Conservation (phyloP, 768 basidiomycete species). For the Mrakia blollopis region DNA sequence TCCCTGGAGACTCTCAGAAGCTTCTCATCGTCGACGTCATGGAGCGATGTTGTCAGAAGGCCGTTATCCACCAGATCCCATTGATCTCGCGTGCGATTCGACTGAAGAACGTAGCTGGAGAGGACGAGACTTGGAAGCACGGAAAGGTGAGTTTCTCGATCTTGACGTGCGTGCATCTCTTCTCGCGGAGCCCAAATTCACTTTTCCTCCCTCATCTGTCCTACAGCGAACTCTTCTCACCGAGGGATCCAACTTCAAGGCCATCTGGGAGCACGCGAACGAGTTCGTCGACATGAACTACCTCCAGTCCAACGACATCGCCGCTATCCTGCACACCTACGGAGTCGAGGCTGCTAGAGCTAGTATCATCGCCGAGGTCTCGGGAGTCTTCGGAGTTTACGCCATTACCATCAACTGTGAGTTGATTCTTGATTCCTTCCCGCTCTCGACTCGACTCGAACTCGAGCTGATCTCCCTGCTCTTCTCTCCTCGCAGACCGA, state of each 20-base stretch:
- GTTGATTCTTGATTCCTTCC: neutral
- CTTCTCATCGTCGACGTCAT: slow-evolving; percentile 88
- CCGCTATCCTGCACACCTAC: slow-evolving; percentile 81
- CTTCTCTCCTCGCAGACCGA: slow-evolving; percentile 47
- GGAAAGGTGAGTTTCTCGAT: slow-evolving; percentile 21
- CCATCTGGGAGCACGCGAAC: slow-evolving; percentile 65
- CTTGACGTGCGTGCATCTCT: neutral
- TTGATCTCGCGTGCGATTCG: slow-evolving; percentile 60
- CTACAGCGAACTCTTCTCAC: slow-evolving; percentile 60
- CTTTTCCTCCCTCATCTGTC: slow-evolving; percentile 19
- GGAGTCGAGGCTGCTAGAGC: slow-evolving; percentile 95
- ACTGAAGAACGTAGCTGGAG: slow-evolving; percentile 27
- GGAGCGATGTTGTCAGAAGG: slow-evolving; percentile 75
- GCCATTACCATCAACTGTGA: slow-evolving; percentile 81
- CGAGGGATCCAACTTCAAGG: slow-evolving; percentile 88
- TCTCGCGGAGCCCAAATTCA: slow-evolving; percentile 24
- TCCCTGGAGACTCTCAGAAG: slow-evolving; percentile 82
- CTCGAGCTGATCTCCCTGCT: neutral
- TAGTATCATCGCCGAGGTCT: slow-evolving; percentile 84
- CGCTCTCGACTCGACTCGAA: neutral
- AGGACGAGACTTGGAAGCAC: slow-evolving; percentile 32
- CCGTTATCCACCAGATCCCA: slow-evolving; percentile 82
- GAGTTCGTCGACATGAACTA: slow-evolving; percentile 65
- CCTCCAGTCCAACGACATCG: slow-evolving; percentile 92
- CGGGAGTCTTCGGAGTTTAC: slow-evolving; percentile 87